Evolutionary conservation across 2,329 filamentous ascomycete species (phyloP).

Genomic region (Aspergillus caelatus): DNA sequence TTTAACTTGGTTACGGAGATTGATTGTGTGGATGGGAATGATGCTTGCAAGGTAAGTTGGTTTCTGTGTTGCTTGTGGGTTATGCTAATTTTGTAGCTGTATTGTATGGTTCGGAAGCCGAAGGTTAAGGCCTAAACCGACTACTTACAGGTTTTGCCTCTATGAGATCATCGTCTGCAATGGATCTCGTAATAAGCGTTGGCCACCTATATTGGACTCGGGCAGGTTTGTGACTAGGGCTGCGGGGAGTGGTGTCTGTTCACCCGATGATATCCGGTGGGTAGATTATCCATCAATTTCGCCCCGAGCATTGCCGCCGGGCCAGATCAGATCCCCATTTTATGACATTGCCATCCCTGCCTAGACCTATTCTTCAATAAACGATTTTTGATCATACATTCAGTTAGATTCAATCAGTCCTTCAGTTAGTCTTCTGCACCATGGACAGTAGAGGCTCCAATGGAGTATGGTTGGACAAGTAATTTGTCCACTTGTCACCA

Average conservation of each 20-base stretch:
- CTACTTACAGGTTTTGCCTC: background rate
- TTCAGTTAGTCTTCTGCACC: background rate
- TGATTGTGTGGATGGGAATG: slow-evolving; percentile 66
- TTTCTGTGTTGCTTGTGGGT: background rate
- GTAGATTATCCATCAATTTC: background rate
- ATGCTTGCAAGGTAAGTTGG: slow-evolving; percentile 52
- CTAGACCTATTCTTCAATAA: background rate
- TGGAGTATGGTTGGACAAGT: background rate
- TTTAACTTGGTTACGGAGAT: slow-evolving; percentile 68
- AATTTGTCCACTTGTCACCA: background rate
- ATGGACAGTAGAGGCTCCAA: background rate
- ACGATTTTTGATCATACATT: background rate
- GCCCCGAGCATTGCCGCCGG: background rate
- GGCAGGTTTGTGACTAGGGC: background rate
- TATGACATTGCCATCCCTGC: background rate
- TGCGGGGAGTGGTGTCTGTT: background rate
- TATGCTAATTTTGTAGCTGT: slow-evolving; percentile 20
- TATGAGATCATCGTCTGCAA: background rate
- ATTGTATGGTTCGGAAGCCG: slow-evolving; percentile 27
- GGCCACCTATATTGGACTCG: too few species aligned
- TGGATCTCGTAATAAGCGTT: background rate
- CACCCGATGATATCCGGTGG: background rate
- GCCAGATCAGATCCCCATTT: background rate
- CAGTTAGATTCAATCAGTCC: background rate
- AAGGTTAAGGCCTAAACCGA: slow-evolving; percentile 15